Evolutionary conservation across 805 yeast genomes (phyloP).

Genomic region (Saccharomyces jurei): DNA sequence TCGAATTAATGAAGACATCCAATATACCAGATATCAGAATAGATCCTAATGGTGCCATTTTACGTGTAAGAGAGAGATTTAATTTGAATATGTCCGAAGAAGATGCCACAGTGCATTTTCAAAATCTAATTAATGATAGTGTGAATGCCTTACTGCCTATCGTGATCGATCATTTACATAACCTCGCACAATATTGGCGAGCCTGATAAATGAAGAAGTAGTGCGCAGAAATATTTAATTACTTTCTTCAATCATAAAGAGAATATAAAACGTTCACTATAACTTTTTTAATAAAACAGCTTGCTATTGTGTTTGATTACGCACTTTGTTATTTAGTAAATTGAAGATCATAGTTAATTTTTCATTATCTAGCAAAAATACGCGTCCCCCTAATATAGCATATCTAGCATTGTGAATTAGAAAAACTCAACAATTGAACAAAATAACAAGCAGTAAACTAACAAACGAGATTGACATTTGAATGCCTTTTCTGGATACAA

Average conservation of each 20-base stretch:
- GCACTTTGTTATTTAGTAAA: neutral
- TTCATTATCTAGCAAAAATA: neutral
- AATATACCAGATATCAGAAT: slow-evolving; percentile 81
- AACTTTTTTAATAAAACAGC: neutral
- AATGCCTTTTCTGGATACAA: neutral
- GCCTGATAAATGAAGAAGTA: slow-evolving; percentile 38
- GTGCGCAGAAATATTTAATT: neutral
- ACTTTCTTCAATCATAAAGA: neutral
- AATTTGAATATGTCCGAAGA: slow-evolving; percentile 90
- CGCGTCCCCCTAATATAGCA: neutral
- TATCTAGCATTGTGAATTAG: neutral
- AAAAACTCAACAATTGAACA: neutral
- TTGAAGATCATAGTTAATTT: neutral
- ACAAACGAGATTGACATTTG: neutral
- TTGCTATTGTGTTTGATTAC: neutral
- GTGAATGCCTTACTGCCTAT: slow-evolving; percentile 90
- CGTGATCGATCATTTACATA: slow-evolving; percentile 89
- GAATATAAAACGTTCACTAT: neutral
- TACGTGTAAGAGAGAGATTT: slow-evolving; percentile 89
- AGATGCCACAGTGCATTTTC: slow-evolving; percentile 92
- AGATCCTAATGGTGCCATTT: slow-evolving; percentile 80
- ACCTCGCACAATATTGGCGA: slow-evolving; percentile 96
- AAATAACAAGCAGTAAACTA: neutral
- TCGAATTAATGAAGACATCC: slow-evolving; percentile 89
- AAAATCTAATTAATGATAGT: slow-evolving; percentile 85